Evolutionary conservation across 345 rosid species (phyloP).

Genomic region (Brassica cretica): DNA sequence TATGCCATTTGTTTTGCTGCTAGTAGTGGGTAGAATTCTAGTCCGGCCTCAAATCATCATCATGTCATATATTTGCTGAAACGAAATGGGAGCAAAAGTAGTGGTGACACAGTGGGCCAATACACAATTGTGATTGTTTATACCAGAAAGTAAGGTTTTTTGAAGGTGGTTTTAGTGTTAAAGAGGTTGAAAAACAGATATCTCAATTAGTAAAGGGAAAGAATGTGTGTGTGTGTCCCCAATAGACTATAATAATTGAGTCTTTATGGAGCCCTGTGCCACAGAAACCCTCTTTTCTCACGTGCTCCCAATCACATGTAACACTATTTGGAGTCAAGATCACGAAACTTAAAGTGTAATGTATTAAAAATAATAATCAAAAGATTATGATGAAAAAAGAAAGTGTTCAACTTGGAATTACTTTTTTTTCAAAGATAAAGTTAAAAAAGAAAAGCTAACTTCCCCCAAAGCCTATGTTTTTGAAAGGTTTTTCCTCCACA

Average conservation of each 20-base stretch:
- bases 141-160: conserved; percentile 24
- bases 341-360: conserved; percentile 15
- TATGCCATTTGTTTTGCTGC: background rate
- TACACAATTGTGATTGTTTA: background rate
- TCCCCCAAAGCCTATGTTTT: conserved; percentile 7
- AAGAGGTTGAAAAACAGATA: conserved; percentile 5
- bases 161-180: conserved; percentile 22
- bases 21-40: background rate
- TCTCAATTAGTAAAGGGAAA: conserved; percentile 19
- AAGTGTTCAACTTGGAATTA: conserved; percentile 27
- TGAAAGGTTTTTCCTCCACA: conserved; percentile 15
- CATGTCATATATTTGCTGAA: conserved; percentile 10
- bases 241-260: conserved; percentile 45
- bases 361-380: background rate
- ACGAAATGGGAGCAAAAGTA: conserved; percentile 25
- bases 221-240: conserved; percentile 26
- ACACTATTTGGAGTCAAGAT: conserved; percentile 25
- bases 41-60: conserved; percentile 15
- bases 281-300: conserved; percentile 25
- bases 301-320: conserved; percentile 31
- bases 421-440: conserved; percentile 8
- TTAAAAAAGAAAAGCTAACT: background rate
- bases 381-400: background rate
- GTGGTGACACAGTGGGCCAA: conserved; percentile 13
- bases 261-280: conserved; percentile 59